Evolutionary conservation across 179 eudicot genomes (phyloP).

Genomic region (Spergularia azorica): DNA sequence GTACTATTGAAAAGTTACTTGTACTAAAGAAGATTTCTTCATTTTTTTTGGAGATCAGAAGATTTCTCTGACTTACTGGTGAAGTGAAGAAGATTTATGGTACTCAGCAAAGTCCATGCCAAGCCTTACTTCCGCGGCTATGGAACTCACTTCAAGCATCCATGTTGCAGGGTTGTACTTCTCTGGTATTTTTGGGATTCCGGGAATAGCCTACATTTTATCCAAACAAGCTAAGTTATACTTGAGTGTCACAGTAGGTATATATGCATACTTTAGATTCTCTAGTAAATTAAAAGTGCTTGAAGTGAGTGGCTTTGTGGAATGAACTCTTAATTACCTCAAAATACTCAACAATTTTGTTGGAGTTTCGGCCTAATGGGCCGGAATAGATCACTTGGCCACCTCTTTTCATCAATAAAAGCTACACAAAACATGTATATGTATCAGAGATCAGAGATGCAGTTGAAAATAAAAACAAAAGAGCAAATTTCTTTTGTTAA

Average conservation of each 20-base stretch:
- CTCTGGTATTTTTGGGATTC: slow-evolving; percentile 73
- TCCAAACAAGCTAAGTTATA: not conserved
- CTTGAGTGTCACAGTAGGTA: not conserved
- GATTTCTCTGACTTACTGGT: slow-evolving; percentile 52
- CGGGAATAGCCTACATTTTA: slow-evolving; percentile 55
- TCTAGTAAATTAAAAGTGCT: too few relatives aligned
- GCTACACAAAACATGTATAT: slow-evolving; percentile 36
- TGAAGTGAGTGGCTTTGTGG: too few relatives aligned
- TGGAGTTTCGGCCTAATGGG: slow-evolving; percentile 82
- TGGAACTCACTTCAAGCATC: slow-evolving; percentile 94
- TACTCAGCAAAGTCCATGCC: slow-evolving; percentile 73
- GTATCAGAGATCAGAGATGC: not conserved
- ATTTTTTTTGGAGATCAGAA: too few relatives aligned
- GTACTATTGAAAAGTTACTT: not conserved
- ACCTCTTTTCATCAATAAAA: slow-evolving; percentile 90
- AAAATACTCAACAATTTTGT: slow-evolving; percentile 75
- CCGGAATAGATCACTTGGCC: slow-evolving; percentile 93
- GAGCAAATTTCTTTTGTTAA: not conserved
- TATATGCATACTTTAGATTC: too few relatives aligned
- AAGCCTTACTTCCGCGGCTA: slow-evolving; percentile 64
- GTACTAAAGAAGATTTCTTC: not conserved
- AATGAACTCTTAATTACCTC: slow-evolving; percentile 47
- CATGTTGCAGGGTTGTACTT: slow-evolving; percentile 96
- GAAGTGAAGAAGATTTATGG: slow-evolving; percentile 65
- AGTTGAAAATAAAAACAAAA: too few relatives aligned